Conservation (phyloP, 768 basidiomycete species). For the Tremella fuciformis region DNA sequence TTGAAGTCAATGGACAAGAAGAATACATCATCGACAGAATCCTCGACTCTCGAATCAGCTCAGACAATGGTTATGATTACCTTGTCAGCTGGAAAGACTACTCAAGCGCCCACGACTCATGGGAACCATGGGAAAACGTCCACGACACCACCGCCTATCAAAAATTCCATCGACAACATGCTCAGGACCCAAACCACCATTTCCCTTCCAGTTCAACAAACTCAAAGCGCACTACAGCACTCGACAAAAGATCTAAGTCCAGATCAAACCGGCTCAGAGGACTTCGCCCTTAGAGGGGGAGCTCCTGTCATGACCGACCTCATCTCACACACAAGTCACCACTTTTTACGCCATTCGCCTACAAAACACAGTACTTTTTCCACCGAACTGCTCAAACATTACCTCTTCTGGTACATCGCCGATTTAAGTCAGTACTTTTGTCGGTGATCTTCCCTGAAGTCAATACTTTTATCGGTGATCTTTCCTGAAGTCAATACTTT, state of each 20-base stretch:
- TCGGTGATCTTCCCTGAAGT: too few species aligned
- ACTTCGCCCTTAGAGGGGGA: slow-evolving; percentile 7
- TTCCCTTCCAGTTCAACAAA: slow-evolving; percentile 2
- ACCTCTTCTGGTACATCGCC: too few species aligned
- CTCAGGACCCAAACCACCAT: background rate
- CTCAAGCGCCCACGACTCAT: slow-evolving; percentile 7
- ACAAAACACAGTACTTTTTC: too few species aligned
- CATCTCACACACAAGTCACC: too few species aligned
- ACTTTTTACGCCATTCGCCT: too few species aligned
- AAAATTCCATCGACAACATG: slow-evolving; percentile 6
- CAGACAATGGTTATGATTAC: slow-evolving; percentile 12
- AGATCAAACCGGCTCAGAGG: slow-evolving; percentile 7
- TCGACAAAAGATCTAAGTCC: slow-evolving; percentile 1
- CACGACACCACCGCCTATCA: slow-evolving; percentile 7
- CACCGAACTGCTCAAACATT: too few species aligned
- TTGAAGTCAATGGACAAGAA: slow-evolving; percentile 11
- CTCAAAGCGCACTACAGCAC: background rate
- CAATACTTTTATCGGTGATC: too few species aligned
- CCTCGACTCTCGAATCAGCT: slow-evolving; percentile 10
- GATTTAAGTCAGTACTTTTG: too few species aligned
- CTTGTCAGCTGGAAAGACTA: slow-evolving; percentile 17
- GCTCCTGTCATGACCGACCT: slow-evolving; percentile 2
- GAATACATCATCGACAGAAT: slow-evolving; percentile 12
- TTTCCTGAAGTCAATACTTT: too few species aligned
- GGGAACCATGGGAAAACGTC: slow-evolving; percentile 17